These are phyloP conservation scores for Schwanniomyces occidentalis DNA, from an alignment of 805 yeast genomes.

Conservation along the genomic window DNA sequence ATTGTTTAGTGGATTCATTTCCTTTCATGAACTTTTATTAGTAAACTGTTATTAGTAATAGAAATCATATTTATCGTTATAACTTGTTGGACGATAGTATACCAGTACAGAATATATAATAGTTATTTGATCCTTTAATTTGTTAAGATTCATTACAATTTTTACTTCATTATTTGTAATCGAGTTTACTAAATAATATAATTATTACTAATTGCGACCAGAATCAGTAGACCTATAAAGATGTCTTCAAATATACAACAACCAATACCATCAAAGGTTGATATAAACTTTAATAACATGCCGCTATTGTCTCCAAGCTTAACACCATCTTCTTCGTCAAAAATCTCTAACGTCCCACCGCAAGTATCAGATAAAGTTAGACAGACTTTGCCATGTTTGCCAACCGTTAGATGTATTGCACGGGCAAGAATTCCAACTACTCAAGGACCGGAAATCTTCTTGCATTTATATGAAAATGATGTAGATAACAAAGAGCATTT, in stretches of 20 bases:
- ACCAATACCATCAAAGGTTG: slow-evolving; percentile 7
- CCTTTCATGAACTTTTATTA: no score
- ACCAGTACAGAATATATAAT: no score
- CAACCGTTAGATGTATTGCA: slow-evolving; percentile 82
- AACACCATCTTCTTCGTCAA: slow-evolving; percentile 16
- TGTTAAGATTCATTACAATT: no score
- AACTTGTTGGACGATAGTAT: no score
- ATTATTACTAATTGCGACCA: no score
- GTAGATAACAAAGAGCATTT: slow-evolving; percentile 90
- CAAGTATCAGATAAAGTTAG: slow-evolving; percentile 25
- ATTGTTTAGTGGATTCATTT: no score
- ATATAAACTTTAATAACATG: slow-evolving; percentile 18
- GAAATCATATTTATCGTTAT: no score
- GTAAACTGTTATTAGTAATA: no score
- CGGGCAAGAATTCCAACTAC: slow-evolving; percentile 97
- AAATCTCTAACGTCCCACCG: slow-evolving; percentile 14
- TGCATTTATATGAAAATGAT: slow-evolving; percentile 85
- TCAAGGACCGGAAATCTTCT: slow-evolving; percentile 88
- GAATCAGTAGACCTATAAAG: no score
- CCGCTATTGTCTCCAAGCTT: slow-evolving; percentile 23
- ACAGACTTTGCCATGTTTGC: slow-evolving; percentile 47
- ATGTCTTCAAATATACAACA: slow-evolving; percentile 6
- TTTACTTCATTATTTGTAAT: no score
- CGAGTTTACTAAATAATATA: no score
- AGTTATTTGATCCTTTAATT: no score